Evolutionary conservation across 345 rosid species (phyloP), one percentile per base, ranked within the genome.

Genomic region (Eucalyptus rudis): DNA sequence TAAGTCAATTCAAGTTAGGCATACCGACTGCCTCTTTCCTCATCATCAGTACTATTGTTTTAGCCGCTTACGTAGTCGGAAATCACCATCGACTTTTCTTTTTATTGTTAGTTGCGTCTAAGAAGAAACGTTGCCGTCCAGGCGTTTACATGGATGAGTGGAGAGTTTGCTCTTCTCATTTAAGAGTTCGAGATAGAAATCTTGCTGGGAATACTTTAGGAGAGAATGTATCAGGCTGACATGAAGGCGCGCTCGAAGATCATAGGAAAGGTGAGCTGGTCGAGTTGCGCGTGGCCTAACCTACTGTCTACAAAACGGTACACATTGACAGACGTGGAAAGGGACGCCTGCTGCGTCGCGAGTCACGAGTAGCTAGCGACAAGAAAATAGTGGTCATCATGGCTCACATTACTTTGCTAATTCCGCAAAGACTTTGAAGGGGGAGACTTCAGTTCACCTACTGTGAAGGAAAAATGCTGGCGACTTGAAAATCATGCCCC

Each of bases 381-480:
- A 71, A 76, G 24, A 29, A 40, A 56, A 56, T 4, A 10, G 27
- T 52, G 19, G 13, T 19, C 25, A 10, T 36, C 6, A 9, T 33
- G 44, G 8, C 7, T 71, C 5, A 5, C 13, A 9, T 36, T 71
- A 20, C 45, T 20, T 10, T 36, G 4, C 8, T 6, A 19, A 20
- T 36, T 40, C 27, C 27, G 45, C 47, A 0, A 76, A 44, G 83
- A 76, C 83, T 40, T 40, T 9, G 27, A 20, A 5, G 14, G 8
- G 43, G 43, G 13, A 71, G 83, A 36, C 83, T n/a, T n/a, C n/a
- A n/a, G n/a, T 36, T 36, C 27, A 20, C 29, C 9, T 5, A 6
- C 5, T 5, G 1, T 10, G 5, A 76, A 22, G 1, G 2, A 0
- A 3, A 19, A 2, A 20, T 13, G 83, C 7, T 2, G 43, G 27